A percentile compares a stretch with the other conserved stretches of the same genome.
These are phyloP conservation scores for Lunularia cruciata DNA, from an alignment of 225 moss, liverwort and hornwort genomes.

Conservation along the genomic window DNA sequence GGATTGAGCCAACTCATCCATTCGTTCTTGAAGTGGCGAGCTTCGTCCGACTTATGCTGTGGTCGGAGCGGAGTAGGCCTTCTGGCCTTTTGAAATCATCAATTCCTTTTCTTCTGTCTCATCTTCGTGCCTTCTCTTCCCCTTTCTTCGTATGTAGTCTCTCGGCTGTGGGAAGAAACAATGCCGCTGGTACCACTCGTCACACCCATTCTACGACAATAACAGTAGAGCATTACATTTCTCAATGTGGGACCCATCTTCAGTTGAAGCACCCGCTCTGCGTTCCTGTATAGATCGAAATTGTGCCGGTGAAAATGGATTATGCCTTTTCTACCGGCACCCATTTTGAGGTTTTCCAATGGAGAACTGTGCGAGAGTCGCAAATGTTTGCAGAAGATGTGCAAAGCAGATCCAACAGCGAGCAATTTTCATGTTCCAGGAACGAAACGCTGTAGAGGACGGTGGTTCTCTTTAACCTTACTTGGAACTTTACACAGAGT, in stretches of 20 bases:
- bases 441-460: too few species aligned
- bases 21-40: background rate
- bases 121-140: background rate
- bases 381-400: background rate
- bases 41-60: conserved; percentile 1
- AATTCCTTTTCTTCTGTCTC: background rate
- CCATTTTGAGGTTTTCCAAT: too few species aligned
- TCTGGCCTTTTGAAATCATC: conserved; percentile 2
- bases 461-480: too few species aligned
- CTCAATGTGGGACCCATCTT: conserved; percentile 17
- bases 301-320: background rate
- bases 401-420: background rate
- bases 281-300: conserved; percentile 2
- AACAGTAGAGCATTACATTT: conserved; percentile 9
- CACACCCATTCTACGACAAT: background rate
- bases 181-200: background rate
- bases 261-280: conserved; percentile 8
- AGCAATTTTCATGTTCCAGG: background rate
- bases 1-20: background rate
- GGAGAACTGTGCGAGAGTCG: background rate
- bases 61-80: conserved; percentile 14
- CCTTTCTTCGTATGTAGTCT: background rate
- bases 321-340: too few species aligned
- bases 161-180: background rate
- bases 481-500: too few species aligned